Base-by-base conservation (phyloP, 2,329 filamentous ascomycete genomes). In the Amphichorda felina region DNA sequence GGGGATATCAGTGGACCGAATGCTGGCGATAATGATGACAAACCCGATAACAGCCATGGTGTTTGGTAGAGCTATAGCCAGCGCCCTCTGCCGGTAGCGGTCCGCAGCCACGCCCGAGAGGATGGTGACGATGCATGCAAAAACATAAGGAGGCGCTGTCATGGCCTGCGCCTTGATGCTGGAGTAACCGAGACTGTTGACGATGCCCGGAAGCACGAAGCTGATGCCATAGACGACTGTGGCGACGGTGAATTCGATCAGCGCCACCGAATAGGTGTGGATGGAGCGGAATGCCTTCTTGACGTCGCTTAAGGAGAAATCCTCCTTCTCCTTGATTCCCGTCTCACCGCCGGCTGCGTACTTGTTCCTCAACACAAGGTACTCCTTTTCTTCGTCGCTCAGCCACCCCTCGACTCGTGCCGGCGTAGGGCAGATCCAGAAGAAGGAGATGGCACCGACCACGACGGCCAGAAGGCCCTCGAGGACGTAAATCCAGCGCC, bases 381-480 rank as follows among this genome's bases (percentile, higher is more conserved):
- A 76, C 1, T 68, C 70, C 3, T 81, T 72, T 46, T 94, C 84
- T 21, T 75, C 70, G 7, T 75, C 70, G 0, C 73, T 77, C 16
- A 94, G 66, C 63, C 75, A 88, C 0, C 46, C 70, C 0, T 84
- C 82, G 18, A 82, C 75, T 42, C 24, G 6, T 5, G 86, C 83
- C 0, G 87, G 86, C 45, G 86, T 93, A 47, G 94, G 84, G 45
- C 83, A 70, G 1, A 93, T 72, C 43, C 77, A 64, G 63, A 75
- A 87, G 56, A 81, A 87, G 1, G 75, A 75, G 1, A 65, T 46
- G 4, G 77, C 40, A 1, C 82, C 84, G 5, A 85, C 68, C 1
- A 85, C 2, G 1, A 85, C 67, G 0, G 82, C 86, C 1, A 66
- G 68, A 2, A 86, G 64, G 1, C 83, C 83, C 56, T 82, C 76